Evolutionary conservation across 495 filamentous ascomycete genomes (phyloP), one percentile per base, ranked within the genome.

Genomic region (Penicillium atrosanguineum): DNA sequence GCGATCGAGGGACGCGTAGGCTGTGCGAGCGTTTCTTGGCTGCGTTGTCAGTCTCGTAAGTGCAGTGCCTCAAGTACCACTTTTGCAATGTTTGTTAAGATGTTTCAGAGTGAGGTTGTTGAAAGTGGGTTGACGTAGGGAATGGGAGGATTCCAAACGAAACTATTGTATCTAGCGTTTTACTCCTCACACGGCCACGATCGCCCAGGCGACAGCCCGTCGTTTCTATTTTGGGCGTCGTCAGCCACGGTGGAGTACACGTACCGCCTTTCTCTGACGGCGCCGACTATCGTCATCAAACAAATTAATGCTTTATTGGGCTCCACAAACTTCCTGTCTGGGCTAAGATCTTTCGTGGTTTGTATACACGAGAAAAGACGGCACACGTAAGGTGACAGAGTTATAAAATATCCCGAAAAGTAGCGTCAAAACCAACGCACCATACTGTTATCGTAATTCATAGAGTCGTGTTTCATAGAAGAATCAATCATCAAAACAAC

Each of bases 181-280:
- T 34, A 34, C 31, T 34, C 31, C 31, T 31, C 28, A 12, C 28
- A 8, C 7, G 7, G 28, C 28, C 31, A 45, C 53, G 53, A 63
- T 63, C 57, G 58, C 64, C 64, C 61, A 62, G 64, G 64, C 64
- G 61, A 67, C 61, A 61, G 60, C 50, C 62, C 62, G 62, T 52
- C 53, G 46, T 26, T 42, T 57, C 63, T 67, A 67, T 67, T 67
- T 62, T 48, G 36, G 61, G 58, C 52, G 39, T 12, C 50, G 46
- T 67, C 53, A 61, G 63, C 60, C 63, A 66, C 63, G 46, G 57
- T 44, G 42, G 42, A 44, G 42, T 44, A 12, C 19, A 16, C 20
- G 42, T 28, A 44, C 38, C 19, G 31, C 48, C 48, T 39, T 40
- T 40, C 20, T 36, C 12, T 44, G 44, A 16, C 28, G 31, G 19